Evolutionary conservation across 768 basidiomycete species (phyloP), one percentile per base, ranked within the genome.

Genomic region (Chalciporus chontae): DNA sequence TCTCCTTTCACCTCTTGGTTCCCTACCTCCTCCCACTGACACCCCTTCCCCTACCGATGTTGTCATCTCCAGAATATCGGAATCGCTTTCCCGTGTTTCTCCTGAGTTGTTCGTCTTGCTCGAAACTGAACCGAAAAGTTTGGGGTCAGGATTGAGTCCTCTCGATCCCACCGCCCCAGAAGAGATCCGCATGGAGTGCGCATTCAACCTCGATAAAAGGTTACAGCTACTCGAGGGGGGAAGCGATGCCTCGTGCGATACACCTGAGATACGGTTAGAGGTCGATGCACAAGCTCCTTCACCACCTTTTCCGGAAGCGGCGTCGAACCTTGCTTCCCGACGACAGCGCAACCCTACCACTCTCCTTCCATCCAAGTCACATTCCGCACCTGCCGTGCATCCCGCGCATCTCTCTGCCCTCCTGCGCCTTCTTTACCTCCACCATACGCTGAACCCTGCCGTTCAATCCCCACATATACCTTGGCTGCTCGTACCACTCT

Each of bases 381-480:
- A 73, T 50, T 67, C 67, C 23, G 65, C 75, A 23, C 71, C 75
- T 4, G 72, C 71, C 26, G 77, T 76, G 17, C 84, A 87, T 58
- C 77, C 72, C 13, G 75, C 69, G 45, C 87, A 89, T 59, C 69
- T 75, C 15, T 79, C 84, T 8, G 79, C 84, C 1, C 71, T 90
- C 40, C 68, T 85, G 19, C 82, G 89, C 34, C 69, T 91, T 27
- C 70, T 90, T 15, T 91, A 85, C 64, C 60, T 90, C 18, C 88
- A 90, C 63, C 77, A 74, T 31, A 72, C 75, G 24, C 74, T 90
- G 19, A 90, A 91, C 64, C 86, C 88, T 9, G 85, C 80, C 13
- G 80, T 82, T 52, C 70, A 79, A 31, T 85, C 86, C 0, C 83
- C 81, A 8, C 78, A 87, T 51, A 74, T 84, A 40, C 80, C 86